These are phyloP conservation scores for Nakazawaea wyomingensis DNA, from an alignment of 805 yeast species.

Conservation along the genomic window DNA sequence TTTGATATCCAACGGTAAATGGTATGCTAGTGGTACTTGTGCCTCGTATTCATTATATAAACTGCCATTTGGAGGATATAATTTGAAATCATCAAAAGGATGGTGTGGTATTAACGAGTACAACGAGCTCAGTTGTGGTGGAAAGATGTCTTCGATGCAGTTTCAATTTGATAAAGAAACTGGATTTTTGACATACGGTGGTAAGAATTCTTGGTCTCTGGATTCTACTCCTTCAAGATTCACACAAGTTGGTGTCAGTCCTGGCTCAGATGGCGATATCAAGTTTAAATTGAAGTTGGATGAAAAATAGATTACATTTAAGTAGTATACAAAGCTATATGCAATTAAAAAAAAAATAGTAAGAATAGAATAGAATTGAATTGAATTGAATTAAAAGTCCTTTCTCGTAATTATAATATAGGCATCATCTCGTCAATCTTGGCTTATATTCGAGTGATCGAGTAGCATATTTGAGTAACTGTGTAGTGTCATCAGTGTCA, in stretches of 20 bases:
- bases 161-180: constrained; percentile 48
- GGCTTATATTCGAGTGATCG: neutral
- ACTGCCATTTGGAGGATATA: constrained; percentile 69
- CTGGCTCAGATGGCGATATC: constrained; percentile 34
- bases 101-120: constrained; percentile 49
- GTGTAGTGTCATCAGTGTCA: constrained; percentile 10
- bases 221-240: constrained; percentile 35
- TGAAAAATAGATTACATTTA: neutral
- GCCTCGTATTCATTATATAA: constrained; percentile 62
- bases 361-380: too few species aligned
- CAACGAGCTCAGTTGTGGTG: constrained; percentile 26
- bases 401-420: neutral
- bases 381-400: neutral
- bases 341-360: neutral
- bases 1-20: constrained; percentile 78
- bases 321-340: neutral
- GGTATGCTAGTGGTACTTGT: constrained; percentile 81
- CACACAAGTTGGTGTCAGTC: constrained; percentile 43
- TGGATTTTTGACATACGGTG: constrained; percentile 53
- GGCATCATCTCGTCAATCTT: neutral
- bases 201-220: constrained; percentile 58
- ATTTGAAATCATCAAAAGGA: constrained; percentile 66
- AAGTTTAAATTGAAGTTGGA: constrained; percentile 10
- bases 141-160: constrained; percentile 40
- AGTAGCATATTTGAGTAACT: constrained; percentile 9